Evolutionary conservation across 2,329 filamentous ascomycete genomes (phyloP).

Genomic region (Nigrospora oryzae): DNA sequence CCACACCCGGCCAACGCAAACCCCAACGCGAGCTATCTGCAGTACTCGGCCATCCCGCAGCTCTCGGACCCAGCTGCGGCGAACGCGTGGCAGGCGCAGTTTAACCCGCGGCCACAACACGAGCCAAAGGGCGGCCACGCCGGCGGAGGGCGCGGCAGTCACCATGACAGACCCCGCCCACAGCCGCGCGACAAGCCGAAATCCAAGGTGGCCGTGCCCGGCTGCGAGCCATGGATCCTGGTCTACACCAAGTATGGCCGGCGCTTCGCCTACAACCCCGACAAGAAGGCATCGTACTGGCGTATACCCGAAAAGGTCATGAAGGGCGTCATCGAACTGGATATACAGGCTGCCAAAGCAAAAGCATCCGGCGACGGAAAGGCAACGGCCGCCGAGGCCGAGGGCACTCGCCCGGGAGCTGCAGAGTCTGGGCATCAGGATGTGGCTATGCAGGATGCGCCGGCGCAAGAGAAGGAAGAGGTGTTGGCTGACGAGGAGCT

Average conservation of each 20-base stretch:
- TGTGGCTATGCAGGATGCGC: slow-evolving; percentile 25
- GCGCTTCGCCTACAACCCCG: slow-evolving; percentile 82
- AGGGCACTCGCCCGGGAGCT: slow-evolving; percentile 8
- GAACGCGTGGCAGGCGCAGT: slow-evolving; percentile 52
- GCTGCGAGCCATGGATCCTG: slow-evolving; percentile 78
- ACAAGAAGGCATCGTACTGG: slow-evolving; percentile 88
- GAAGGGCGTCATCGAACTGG: slow-evolving; percentile 64
- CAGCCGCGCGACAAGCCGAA: slow-evolving; percentile 74
- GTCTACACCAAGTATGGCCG: slow-evolving; percentile 88
- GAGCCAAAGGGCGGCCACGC: slow-evolving; percentile 32
- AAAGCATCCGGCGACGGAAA: slow-evolving; percentile 29
- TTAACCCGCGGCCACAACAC: slow-evolving; percentile 30
- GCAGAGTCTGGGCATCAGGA: slow-evolving; percentile 8
- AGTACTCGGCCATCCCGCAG: slow-evolving; percentile 30
- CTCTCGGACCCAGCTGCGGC: slow-evolving; percentile 48
- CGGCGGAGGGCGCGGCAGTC: slow-evolving; percentile 27
- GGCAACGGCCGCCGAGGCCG: background rate
- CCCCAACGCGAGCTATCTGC: slow-evolving; percentile 28
- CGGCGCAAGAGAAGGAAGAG: slow-evolving; percentile 26
- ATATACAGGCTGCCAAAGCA: slow-evolving; percentile 61
- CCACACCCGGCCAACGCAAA: slow-evolving; percentile 13
- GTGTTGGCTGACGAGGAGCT: slow-evolving; percentile 32
- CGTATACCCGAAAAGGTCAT: slow-evolving; percentile 83
- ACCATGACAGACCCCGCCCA: slow-evolving; percentile 45
- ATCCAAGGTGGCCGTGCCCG: slow-evolving; percentile 69